phyloP scores from a whole-genome alignment of 2,329 filamentous ascomycete species.

The Stachybotrys chlorohalonatus region DNA sequence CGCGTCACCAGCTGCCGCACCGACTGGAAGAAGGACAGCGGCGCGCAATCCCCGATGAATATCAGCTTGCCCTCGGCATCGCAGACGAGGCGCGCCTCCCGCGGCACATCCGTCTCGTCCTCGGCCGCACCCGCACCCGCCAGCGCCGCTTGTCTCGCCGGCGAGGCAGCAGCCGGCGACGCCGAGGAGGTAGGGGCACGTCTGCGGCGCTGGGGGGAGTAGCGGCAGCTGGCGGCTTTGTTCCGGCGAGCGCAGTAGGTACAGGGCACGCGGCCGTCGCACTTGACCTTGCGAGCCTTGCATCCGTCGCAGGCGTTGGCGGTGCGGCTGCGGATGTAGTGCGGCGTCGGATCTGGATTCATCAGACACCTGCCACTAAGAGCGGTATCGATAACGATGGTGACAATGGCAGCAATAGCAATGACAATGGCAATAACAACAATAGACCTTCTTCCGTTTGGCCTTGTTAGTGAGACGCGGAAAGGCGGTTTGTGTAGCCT shows the following conservation, averaged over 20 bases:
- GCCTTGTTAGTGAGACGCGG: not conserved
- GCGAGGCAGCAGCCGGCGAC: conserved; percentile 1
- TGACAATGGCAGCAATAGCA: no score
- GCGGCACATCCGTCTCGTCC: conserved; percentile 46
- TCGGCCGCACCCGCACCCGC: conserved; percentile 20
- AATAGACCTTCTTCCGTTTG: no score
- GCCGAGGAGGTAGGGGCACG: conserved; percentile 9
- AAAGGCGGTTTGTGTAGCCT: not conserved
- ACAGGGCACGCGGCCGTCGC: conserved; percentile 44
- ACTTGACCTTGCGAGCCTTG: conserved; percentile 47
- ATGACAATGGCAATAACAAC: no score
- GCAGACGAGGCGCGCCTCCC: conserved; percentile 41
- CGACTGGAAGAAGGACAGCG: conserved; percentile 46
- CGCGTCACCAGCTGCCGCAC: conserved; percentile 42
- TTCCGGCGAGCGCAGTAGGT: conserved; percentile 37
- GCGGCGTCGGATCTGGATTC: no score
- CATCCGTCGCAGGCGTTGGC: conserved; percentile 46
- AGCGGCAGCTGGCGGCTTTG: conserved; percentile 34
- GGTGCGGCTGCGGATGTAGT: conserved; percentile 32
- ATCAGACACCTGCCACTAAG: no score
- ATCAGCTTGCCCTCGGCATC: conserved; percentile 45
- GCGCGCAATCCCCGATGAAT: conserved; percentile 48
- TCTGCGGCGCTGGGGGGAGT: conserved; percentile 33
- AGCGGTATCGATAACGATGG: no score
- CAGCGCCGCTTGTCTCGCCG: conserved; percentile 4